Base-by-base conservation (phyloP, 208 protist genomes). In the Leptomonas seymouri region DNA sequence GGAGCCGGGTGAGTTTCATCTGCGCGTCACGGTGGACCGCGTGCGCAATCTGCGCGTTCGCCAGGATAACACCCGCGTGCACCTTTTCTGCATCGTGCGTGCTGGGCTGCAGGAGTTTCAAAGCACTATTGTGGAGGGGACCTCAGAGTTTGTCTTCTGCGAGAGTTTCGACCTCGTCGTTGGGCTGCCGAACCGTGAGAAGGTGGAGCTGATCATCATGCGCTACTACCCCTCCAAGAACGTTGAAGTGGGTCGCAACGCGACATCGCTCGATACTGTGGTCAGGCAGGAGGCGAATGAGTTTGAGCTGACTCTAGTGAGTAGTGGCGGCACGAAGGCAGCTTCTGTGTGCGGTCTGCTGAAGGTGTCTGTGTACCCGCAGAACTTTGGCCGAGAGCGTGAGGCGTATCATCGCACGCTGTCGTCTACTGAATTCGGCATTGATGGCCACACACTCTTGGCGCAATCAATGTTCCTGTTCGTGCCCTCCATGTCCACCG, bases 81-180 rank as follows among this genome's bases (percentile, higher is more conserved):
- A 73, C 39, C 25, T 76, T 31, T 82, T 81, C 56, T 85, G 76
- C 68, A 66, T 91, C 27, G 51, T 91, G 14, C 81, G 82, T 2
- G 56, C 69, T 21, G 90, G 88, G 11, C 48, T 92, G 62, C 61
- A 82, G 61, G 79, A 88, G 68, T 86, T 78, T 58, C 82, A 76
- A 31, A 89, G 82, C 59, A 67, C 61, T 15, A 82, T 88, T 54
- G 80, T 81, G 14, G 51, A 78, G 28, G 81, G 81, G n/a, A 31
- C 46, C 8, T 62, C 48, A 9, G 84, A 91, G 59, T 91, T 77
- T 61, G 63, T 84, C 9, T 89, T 96, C 61, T 59, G 80, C 46
- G 91, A 93, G 49, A 71, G 30, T 54, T 92, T 93, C 79, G 61
- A 87, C 56, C 53, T 94, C 42, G 46, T 16, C 23, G 73, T 96